Percentiles rank a stretch among this genome's conserved stretches.
These are phyloP conservation scores for Phaeotremella skinneri DNA, from an alignment of 768 basidiomycete species.

Conservation along the genomic window DNA sequence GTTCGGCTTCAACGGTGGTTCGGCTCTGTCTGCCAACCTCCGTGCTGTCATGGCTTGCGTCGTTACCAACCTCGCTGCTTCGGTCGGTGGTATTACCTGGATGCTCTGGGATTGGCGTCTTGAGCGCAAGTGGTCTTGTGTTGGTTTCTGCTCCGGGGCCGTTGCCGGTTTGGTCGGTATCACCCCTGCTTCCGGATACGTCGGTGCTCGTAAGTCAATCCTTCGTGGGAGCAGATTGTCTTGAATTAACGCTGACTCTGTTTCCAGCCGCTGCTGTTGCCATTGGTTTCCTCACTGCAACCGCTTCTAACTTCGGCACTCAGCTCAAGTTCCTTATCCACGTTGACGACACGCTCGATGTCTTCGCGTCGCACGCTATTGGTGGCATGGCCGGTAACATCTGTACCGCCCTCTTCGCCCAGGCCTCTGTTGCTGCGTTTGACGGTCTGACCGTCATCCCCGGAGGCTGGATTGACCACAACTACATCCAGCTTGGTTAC, in stretches of 20 bases:
- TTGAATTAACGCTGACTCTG: background rate
- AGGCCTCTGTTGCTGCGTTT: conserved; percentile 61
- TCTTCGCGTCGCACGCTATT: conserved; percentile 86
- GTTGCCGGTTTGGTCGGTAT: conserved; percentile 83
- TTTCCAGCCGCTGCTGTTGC: conserved; percentile 58
- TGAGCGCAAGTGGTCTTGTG: conserved; percentile 80
- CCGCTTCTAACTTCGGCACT: conserved; percentile 77
- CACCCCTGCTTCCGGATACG: conserved; percentile 79
- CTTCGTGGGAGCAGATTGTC: background rate
- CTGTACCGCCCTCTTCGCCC: conserved; percentile 72
- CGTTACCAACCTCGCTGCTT: conserved; percentile 85
- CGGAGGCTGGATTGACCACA: conserved; percentile 63
- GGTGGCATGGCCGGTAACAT: conserved; percentile 64
- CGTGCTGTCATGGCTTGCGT: conserved; percentile 79
- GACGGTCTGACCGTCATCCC: conserved; percentile 62
- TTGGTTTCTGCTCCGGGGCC: conserved; percentile 87
- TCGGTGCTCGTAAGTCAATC: conserved; percentile 56
- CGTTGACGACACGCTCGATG: conserved; percentile 86
- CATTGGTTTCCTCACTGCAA: conserved; percentile 70
- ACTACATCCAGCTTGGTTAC: conserved; percentile 68
- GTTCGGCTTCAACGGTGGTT: conserved; percentile 88
- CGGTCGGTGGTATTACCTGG: conserved; percentile 75
- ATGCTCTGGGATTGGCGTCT: conserved; percentile 69
- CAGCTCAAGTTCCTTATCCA: conserved; percentile 64
- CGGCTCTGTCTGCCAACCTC: conserved; percentile 75